Conservation (phyloP, 257 asterid genomes). For the Ophiorrhiza pumila region DNA sequence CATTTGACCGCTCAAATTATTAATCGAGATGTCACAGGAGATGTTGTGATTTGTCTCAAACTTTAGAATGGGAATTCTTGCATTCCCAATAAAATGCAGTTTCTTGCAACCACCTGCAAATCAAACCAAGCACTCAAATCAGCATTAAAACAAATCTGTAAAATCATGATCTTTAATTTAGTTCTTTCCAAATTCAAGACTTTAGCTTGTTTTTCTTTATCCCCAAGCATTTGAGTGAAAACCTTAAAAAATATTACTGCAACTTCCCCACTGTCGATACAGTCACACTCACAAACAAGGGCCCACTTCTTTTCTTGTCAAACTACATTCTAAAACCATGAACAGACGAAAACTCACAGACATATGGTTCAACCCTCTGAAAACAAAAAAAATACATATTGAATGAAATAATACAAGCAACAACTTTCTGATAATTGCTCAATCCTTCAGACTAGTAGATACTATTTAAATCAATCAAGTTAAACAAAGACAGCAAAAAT, state of each 20-base stretch:
- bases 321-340: not conserved
- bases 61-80: constrained; percentile 88
- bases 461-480: not conserved
- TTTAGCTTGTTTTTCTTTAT: not conserved
- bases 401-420: not conserved
- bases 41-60: constrained; percentile 50
- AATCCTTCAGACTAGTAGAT: not conserved
- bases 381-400: not conserved
- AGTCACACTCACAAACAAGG: not conserved
- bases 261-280: not conserved
- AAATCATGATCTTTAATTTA: not conserved
- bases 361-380: not conserved
- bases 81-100: constrained; percentile 56
- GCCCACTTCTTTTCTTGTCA: not conserved
- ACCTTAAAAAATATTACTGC: not conserved
- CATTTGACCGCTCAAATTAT: constrained; percentile 86
- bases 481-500: not conserved
- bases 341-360: not conserved
- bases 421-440: not conserved
- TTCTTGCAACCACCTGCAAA: constrained; percentile 63
- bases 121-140: constrained; percentile 15
- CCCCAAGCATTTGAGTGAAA: not conserved
- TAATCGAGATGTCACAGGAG: constrained; percentile 87
- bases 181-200: not conserved
- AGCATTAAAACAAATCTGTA: constrained; percentile 8